These are phyloP conservation scores for Trichophyton mentagrophytes DNA, from an alignment of 2,329 filamentous ascomycete genomes.

Conservation along the genomic window DNA sequence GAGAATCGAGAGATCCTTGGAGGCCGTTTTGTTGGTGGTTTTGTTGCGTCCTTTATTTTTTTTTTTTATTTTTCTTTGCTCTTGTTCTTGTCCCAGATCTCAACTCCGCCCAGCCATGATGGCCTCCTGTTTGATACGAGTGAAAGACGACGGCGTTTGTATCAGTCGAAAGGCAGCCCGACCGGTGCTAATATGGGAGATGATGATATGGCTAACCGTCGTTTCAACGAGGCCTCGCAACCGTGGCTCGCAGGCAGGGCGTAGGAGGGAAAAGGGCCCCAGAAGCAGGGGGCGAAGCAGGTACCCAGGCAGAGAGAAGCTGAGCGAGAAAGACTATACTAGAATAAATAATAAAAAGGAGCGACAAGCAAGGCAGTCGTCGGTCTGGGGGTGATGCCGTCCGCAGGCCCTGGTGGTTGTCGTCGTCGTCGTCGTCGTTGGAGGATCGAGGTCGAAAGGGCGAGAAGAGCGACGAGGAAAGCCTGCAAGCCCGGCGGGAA, in stretches of 20 bases:
- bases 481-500: too few relatives aligned
- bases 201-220: background rate
- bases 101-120: background rate
- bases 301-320: background rate
- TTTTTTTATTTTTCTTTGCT: background rate
- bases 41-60: background rate
- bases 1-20: background rate
- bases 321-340: background rate
- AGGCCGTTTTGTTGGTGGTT: background rate
- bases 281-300: background rate
- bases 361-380: background rate
- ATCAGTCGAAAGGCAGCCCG: background rate
- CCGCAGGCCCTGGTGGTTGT: background rate
- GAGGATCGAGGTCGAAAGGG: background rate
- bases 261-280: background rate
- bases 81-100: background rate
- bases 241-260: background rate
- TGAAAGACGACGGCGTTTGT: background rate
- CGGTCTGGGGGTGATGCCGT: background rate
- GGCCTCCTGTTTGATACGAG: background rate
- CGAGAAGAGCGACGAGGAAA: background rate
- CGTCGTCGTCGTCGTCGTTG: background rate
- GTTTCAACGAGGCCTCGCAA: background rate
- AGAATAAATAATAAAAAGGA: background rate
- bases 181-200: background rate